Base-by-base conservation (phyloP, 2,329 filamentous ascomycete species). In the Magnaporthiopsis rhizophila region DNA sequence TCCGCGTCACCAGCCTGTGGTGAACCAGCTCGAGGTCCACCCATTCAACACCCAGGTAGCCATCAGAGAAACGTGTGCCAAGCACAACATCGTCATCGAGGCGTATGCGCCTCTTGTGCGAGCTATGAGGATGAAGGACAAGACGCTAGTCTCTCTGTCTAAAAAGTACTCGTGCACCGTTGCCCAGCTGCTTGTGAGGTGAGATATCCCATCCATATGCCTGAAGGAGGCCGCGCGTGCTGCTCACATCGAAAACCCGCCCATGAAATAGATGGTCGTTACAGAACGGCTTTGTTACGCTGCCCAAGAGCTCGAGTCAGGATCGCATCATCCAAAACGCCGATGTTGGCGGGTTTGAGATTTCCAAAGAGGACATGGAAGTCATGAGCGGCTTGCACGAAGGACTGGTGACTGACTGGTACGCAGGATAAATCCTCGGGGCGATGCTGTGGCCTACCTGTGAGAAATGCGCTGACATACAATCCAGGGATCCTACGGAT, bases 21-120 rank as follows among this genome's bases (percentile, higher is more conserved):
- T 94, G 62, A 94, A 94, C 71, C 91, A 95, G 76, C 88, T 93
- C 69, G 89, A 94, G 73, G 83, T 93, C 1, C 90, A 94, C 67
- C 90, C 90, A 0, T 95, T 94, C 82, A 91, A 93, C 73, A 92
- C 89, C 1, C 85, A 88, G 63, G 80, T 79, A 0, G 80, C 82
- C 53, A 92, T 95, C 67, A 83, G 86, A 0, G 80, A 82, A 15
- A 87, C 85, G 69, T 91, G 91, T 71, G 80, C 84, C 65, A 77
- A 84, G 66, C 79, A 93, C 67, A 77, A 79, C 53, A 92, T 95
- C 65, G 77, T 88, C 0, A 81, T 95, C 1, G 86, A 95, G 75
- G 91, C 91, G 0, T 96, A 95, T 68, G 90, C 90, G 8, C 91
- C 91, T 7, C 82, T 95, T 3, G 90, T 86, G 3, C 82, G 89